These are phyloP conservation scores for Colletotrichum magnum DNA, from an alignment of 2,329 filamentous ascomycete genomes.

Conservation along the genomic window DNA sequence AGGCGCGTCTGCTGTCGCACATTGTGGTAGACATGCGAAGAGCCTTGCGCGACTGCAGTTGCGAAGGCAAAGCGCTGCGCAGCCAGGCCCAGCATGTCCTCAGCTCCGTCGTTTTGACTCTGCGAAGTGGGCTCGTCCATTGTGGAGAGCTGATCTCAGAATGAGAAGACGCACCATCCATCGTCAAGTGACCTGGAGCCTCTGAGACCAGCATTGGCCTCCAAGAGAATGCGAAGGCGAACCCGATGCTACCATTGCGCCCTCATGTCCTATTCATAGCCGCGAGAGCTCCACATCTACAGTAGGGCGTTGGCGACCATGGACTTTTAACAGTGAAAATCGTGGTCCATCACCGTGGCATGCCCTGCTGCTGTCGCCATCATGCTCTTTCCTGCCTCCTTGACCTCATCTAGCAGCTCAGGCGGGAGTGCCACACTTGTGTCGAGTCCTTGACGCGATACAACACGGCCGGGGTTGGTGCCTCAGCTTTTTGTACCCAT, in stretches of 20 bases:
- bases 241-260: conserved; percentile 20
- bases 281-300: conserved; percentile 28
- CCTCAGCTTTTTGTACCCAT: conserved; percentile 9
- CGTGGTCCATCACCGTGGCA: conserved; percentile 1
- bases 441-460: conserved; percentile 20
- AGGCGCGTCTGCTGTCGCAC: not conserved
- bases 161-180: conserved; percentile 1
- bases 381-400: not conserved
- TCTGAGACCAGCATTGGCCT: not conserved
- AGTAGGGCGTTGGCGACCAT: not conserved
- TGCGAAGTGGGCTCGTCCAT: not conserved
- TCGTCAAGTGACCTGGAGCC: not conserved
- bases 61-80: not conserved
- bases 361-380: too few species aligned
- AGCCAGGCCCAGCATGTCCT: not conserved
- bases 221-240: conserved; percentile 23
- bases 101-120: conserved; percentile 22
- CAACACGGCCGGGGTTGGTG: conserved; percentile 3
- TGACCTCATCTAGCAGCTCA: not conserved
- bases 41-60: conserved; percentile 14
- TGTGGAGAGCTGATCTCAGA: conserved; percentile 22
- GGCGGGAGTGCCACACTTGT: conserved; percentile 23
- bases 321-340: conserved; percentile 1
- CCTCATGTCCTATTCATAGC: conserved; percentile 35
- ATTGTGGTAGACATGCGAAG: conserved; percentile 3